Evolutionary conservation across 2,329 filamentous ascomycete species (phyloP).

Genomic region (Metarhizium rileyi): DNA sequence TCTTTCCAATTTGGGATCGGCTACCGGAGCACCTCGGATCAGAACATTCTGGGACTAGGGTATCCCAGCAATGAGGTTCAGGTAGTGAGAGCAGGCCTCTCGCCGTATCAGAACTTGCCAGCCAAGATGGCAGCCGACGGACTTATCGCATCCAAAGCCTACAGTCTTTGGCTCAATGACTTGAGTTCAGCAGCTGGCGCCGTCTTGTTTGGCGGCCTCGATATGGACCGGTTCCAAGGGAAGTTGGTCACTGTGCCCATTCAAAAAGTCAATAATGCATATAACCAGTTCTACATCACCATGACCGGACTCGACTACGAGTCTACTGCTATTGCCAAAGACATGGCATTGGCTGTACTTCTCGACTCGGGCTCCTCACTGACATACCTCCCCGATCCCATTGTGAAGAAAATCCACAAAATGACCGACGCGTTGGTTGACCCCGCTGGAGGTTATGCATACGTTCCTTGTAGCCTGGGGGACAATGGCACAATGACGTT

Average conservation of each 20-base stretch:
- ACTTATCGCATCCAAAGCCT: constrained; percentile 55
- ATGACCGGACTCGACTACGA: constrained; percentile 48
- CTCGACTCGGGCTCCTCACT: constrained; percentile 63
- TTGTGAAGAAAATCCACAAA: constrained; percentile 45
- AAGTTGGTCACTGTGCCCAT: constrained; percentile 58
- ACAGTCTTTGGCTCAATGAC: constrained; percentile 69
- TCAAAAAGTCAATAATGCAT: constrained; percentile 40
- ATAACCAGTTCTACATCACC: constrained; percentile 58
- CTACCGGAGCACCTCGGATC: constrained; percentile 46
- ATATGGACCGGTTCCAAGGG: constrained; percentile 55
- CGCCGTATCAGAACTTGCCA: constrained; percentile 60
- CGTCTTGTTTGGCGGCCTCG: constrained; percentile 68
- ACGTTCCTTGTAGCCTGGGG: constrained; percentile 45
- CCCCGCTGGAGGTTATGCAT: constrained; percentile 40
- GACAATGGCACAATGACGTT: constrained; percentile 37
- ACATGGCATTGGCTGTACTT: constrained; percentile 51
- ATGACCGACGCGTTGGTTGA: constrained; percentile 51
- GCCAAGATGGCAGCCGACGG: constrained; percentile 51
- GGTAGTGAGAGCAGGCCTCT: constrained; percentile 43
- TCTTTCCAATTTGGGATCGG: constrained; percentile 65
- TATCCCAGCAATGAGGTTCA: constrained; percentile 73
- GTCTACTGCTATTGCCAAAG: constrained; percentile 29
- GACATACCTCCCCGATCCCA: constrained; percentile 52
- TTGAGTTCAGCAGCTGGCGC: constrained; percentile 54
- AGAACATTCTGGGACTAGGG: constrained; percentile 80